These are phyloP conservation scores for Retiboletus flavoniger DNA, from an alignment of 1,284 basidiomycete genomes.

Conservation along the genomic window DNA sequence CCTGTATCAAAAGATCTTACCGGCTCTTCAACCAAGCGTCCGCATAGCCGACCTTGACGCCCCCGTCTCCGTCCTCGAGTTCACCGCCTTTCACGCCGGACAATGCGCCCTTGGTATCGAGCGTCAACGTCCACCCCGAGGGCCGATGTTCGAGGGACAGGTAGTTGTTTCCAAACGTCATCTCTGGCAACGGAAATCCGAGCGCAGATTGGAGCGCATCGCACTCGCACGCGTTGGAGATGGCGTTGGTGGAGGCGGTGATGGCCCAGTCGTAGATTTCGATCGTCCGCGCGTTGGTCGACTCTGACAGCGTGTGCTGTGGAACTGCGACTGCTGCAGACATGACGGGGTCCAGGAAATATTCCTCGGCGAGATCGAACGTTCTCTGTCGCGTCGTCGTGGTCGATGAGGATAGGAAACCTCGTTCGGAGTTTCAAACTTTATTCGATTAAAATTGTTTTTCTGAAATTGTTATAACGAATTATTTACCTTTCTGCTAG, in stretches of 20 bases:
- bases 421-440: conserved; percentile 29
- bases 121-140: conserved; percentile 66
- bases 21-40: conserved; percentile 91
- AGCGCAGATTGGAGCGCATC: conserved; percentile 65
- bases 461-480: conserved; percentile 2
- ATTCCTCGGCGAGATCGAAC: neutral
- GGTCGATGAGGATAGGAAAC: neutral
- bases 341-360: conserved; percentile 32
- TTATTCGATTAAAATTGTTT: neutral
- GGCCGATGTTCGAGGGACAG: conserved; percentile 64
- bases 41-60: conserved; percentile 92
- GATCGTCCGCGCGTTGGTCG: conserved; percentile 65
- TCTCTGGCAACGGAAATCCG: conserved; percentile 88
- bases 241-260: conserved; percentile 64
- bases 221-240: conserved; percentile 72
- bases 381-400: conserved; percentile 6
- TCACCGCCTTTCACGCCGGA: conserved; percentile 74
- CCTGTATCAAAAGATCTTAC: conserved; percentile 40
- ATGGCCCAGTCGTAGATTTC: conserved; percentile 64
- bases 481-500: neutral
- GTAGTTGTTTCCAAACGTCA: conserved; percentile 91
- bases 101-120: conserved; percentile 73
- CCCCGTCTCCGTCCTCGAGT: conserved; percentile 77
- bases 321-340: conserved; percentile 51
- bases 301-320: conserved; percentile 61